phyloP scores from a whole-genome alignment of 2,329 filamentous ascomycete genomes.

The Beauveria caledonica region DNA sequence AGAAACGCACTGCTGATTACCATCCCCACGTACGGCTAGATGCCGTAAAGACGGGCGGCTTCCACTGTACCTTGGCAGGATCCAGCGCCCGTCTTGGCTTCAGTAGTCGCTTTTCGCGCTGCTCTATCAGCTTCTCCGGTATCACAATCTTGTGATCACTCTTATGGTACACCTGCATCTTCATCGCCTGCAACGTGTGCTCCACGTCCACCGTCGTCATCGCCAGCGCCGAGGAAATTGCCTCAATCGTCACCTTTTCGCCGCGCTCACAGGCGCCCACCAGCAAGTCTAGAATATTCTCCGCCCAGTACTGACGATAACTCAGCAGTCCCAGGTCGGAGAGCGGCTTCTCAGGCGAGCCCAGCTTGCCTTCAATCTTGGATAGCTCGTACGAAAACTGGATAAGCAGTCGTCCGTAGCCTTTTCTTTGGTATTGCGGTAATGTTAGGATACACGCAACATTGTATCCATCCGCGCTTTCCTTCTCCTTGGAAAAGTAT shows the following conservation, averaged over 20 bases:
- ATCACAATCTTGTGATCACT: conserved; percentile 95
- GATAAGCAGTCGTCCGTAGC: conserved; percentile 86
- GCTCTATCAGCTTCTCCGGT: conserved; percentile 71
- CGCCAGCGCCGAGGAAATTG: conserved; percentile 67
- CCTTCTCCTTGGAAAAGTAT: conserved; percentile 99
- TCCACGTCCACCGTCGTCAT: conserved; percentile 99
- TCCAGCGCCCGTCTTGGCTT: conserved; percentile 75
- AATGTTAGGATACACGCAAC: conserved; percentile 95
- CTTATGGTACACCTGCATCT: conserved; percentile 93
- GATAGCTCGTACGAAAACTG: conserved; percentile 97
- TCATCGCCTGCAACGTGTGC: conserved; percentile 85
- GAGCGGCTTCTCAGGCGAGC: conserved; percentile 92
- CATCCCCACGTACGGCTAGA: conserved; percentile 91
- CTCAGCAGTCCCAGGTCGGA: conserved; percentile 88
- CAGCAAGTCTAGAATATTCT: conserved; percentile 85
- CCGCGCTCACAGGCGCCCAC: conserved; percentile 60
- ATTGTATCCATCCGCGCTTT: conserved; percentile 94
- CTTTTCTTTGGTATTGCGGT: conserved; percentile 92
- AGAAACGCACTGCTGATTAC: conserved; percentile 37
- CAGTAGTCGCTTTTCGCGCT: conserved; percentile 69
- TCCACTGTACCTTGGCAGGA: conserved; percentile 77
- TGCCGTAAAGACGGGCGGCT: conserved; percentile 88
- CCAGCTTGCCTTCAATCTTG: conserved; percentile 89
- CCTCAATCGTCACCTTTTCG: conserved; percentile 74
- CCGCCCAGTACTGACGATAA: conserved; percentile 96